Evolutionary conservation across 2,329 filamentous ascomycete genomes (phyloP).

Genomic region (Colletotrichum tamarilloi): DNA sequence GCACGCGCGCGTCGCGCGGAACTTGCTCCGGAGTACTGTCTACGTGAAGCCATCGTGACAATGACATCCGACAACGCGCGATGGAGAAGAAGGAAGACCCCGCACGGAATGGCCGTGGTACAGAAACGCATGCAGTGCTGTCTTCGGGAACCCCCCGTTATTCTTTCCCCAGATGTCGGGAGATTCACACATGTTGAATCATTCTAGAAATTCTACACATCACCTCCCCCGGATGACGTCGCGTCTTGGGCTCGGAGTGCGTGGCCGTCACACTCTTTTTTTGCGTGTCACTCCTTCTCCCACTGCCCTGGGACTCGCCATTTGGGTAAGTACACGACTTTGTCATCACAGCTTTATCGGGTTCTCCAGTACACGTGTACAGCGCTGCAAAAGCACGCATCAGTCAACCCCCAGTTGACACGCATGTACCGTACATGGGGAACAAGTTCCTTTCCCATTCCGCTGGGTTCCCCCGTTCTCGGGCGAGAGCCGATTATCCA

Average conservation of each 20-base stretch:
- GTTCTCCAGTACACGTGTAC: not conserved
- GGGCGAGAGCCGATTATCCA: not conserved
- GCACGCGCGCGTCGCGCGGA: not conserved
- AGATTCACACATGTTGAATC: not conserved
- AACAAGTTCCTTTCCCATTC: too few species aligned
- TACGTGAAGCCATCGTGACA: not conserved
- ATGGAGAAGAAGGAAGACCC: not conserved
- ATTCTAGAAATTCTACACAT: not conserved
- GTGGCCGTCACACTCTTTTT: not conserved
- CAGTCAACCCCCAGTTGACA: too few species aligned
- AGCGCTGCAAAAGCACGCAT: not conserved
- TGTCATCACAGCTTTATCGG: too few species aligned
- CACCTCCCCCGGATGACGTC: not conserved
- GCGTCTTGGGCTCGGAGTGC: not conserved
- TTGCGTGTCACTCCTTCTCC: too few species aligned
- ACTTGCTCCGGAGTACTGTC: not conserved
- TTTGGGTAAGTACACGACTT: not conserved
- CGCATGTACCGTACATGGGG: too few species aligned
- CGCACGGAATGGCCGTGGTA: not conserved
- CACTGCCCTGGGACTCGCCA: not conserved
- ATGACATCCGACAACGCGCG: not conserved
- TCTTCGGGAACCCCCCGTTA: not conserved
- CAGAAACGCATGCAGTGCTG: too few species aligned
- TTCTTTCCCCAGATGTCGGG: not conserved
- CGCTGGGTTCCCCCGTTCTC: not conserved